Conservation (phyloP, 306 rosid species). For the Urtica urens region DNA sequence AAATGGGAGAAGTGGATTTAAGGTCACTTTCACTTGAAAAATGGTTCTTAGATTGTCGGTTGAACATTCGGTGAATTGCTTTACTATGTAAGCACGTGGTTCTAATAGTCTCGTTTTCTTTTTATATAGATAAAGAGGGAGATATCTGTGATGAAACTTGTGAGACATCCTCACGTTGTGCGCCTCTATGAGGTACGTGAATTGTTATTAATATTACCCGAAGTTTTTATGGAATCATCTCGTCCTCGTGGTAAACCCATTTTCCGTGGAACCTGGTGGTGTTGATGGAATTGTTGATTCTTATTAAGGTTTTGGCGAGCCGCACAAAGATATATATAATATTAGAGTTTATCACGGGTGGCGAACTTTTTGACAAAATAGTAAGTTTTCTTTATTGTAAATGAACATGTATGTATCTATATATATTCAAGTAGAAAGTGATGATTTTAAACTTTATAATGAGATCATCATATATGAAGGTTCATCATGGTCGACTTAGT, state of each 20-base stretch:
- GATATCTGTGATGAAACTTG: conserved; percentile 86
- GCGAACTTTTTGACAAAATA: conserved; percentile 88
- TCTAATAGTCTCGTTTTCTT: conserved; percentile 1
- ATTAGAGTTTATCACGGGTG: conserved; percentile 89
- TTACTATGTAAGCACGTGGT: background rate
- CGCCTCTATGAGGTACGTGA: conserved; percentile 72
- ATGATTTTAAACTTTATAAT: too few relatives aligned
- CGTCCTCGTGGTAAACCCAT: background rate
- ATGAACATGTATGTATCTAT: too few relatives aligned
- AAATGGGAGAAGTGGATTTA: too few relatives aligned
- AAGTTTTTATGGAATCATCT: too few relatives aligned
- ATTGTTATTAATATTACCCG: conserved; percentile 4
- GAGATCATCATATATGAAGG: conserved; percentile 27
- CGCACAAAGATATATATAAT: conserved; percentile 83
- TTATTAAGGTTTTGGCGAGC: conserved; percentile 69
- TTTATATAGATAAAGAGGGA: conserved; percentile 73
- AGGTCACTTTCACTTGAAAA: too few relatives aligned
- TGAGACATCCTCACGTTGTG: conserved; percentile 77
- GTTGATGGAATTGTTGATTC: conserved; percentile 12
- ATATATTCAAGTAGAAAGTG: too few relatives aligned
- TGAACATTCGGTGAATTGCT: background rate
- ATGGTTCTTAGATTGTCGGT: too few relatives aligned
- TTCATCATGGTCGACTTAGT: conserved; percentile 69
- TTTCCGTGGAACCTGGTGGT: conserved; percentile 1
- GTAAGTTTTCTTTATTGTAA: conserved; percentile 40